Base-by-base conservation (phyloP, 805 yeast genomes). In the Candida qinlingensis region DNA sequence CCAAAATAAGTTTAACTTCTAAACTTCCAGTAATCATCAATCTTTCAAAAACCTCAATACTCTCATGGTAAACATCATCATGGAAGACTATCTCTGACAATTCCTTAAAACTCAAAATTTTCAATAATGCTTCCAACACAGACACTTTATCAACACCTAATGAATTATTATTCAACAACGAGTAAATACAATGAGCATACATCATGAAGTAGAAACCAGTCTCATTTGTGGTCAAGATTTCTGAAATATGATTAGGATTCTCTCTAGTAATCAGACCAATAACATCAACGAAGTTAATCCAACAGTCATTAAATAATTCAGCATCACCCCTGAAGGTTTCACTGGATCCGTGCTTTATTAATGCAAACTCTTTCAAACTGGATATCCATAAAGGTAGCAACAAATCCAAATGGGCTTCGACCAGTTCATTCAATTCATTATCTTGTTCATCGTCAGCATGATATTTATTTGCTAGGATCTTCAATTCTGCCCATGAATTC, bases 101-200 rank as follows among this genome's bases (percentile, higher is more conserved):
- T 4, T 79, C 74, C 2, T 77, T 69, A 37, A 81, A 76, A 41
- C 73, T 76, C 33, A 88, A 70, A 13, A 90, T 69, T 47, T 79
- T 74, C 34, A 67, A 69, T 50, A 91, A 63, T 0, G 85, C 81
- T 3, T 69, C 68, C 10, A 76, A 58, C 3, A 82, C 76, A 31
- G 65, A 60, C 31, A 59, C 48, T 26, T 68, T 63, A 10, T 59
- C 44, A 1, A 54, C 51, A 34, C 50, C 47, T 31, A 64, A 65
- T 29, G 65, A 65, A 11, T 52, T 48, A 39, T 56, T 57, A 44
- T 75, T 76, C 42, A 85, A 75, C 52, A 90, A 71, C 0, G 85
- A 78, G 56, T 87, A 96, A 42, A 90, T 74, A 62, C 96, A 88
- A 55, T 87, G 86, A 9, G 96, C 87, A 67, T 85, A 87, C 37